phyloP scores from a whole-genome alignment of 108 stramenopile genomes.

The Skeletonema grethae region DNA sequence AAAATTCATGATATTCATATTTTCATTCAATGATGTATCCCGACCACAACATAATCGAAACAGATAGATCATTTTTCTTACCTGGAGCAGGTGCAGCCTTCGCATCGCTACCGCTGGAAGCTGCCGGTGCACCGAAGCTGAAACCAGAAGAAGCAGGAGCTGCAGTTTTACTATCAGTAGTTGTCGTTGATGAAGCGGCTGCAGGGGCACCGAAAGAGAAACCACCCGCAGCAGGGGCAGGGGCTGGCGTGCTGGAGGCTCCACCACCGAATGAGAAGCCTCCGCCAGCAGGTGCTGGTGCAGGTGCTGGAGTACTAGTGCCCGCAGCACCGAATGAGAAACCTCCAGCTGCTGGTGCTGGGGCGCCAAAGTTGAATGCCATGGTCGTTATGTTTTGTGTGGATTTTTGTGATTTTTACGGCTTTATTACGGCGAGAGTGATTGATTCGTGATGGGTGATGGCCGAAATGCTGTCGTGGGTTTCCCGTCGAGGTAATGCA shows the following conservation, averaged over 20 bases:
- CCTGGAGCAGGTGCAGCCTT: constrained; percentile 10
- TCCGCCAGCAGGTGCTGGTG: constrained; percentile 20
- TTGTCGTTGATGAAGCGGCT: constrained; percentile 8
- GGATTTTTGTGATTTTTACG: too few relatives aligned
- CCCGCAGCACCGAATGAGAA: constrained; percentile 17
- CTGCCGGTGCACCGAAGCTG: constrained; percentile 28
- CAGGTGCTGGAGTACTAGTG: constrained; percentile 11
- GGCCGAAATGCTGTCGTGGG: too few relatives aligned
- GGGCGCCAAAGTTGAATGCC: constrained; percentile 35
- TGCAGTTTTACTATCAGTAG: constrained; percentile 10
- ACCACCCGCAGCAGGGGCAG: constrained; percentile 13
- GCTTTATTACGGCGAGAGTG: too few relatives aligned
- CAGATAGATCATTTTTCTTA: background rate
- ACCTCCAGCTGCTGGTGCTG: constrained; percentile 11
- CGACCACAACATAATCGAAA: background rate
- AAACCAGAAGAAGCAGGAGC: constrained; percentile 22
- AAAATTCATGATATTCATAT: background rate
- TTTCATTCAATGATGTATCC: too few relatives aligned
- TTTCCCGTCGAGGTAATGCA: too few relatives aligned
- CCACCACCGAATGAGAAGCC: constrained; percentile 7
- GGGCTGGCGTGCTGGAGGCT: constrained; percentile 4
- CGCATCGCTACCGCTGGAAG: background rate
- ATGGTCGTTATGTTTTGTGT: constrained; percentile 7
- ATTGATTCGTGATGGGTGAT: too few relatives aligned
- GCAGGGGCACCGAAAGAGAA: constrained; percentile 22